Conservation (phyloP, 805 yeast species). For the Saturnispora kantuleensis region DNA sequence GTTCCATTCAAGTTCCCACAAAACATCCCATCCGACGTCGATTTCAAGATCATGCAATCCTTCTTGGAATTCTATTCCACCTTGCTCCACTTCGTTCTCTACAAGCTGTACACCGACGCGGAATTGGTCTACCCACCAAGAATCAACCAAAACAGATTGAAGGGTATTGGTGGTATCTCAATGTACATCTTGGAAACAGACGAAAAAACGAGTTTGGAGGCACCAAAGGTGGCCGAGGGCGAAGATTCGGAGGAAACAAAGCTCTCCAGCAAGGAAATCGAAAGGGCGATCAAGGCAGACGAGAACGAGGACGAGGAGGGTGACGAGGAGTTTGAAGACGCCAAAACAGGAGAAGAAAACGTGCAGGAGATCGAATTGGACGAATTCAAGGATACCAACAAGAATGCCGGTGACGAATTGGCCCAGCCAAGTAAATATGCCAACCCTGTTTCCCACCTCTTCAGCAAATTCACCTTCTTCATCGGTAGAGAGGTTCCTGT, state of each 20-base stretch:
- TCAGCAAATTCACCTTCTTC: conserved; percentile 68
- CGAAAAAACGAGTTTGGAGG: conserved; percentile 27
- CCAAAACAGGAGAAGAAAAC: conserved; percentile 26
- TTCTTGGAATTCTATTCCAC: conserved; percentile 95
- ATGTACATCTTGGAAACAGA: conserved; percentile 65
- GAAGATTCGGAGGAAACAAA: conserved; percentile 26
- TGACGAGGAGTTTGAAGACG: conserved; percentile 29
- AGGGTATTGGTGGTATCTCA: conserved; percentile 83
- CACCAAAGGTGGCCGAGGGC: conserved; percentile 16
- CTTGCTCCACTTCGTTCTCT: conserved; percentile 76
- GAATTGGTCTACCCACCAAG: conserved; percentile 88
- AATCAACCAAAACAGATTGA: conserved; percentile 59
- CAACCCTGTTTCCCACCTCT: conserved; percentile 54
- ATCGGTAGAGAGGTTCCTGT: conserved; percentile 94
- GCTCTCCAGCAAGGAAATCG: conserved; percentile 33
- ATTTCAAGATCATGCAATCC: conserved; percentile 93
- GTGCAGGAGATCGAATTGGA: conserved; percentile 51
- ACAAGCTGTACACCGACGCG: conserved; percentile 73
- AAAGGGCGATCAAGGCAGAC: conserved; percentile 48
- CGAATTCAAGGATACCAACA: conserved; percentile 55
- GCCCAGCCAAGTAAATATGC: conserved; percentile 58
- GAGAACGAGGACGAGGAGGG: conserved; percentile 29
- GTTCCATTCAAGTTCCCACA: conserved; percentile 97
- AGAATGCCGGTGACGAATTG: conserved; percentile 58
- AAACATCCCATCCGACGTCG: conserved; percentile 87